Conservation (phyloP, 1,284 basidiomycete species). For the Rhodotorula sp. region DNA sequence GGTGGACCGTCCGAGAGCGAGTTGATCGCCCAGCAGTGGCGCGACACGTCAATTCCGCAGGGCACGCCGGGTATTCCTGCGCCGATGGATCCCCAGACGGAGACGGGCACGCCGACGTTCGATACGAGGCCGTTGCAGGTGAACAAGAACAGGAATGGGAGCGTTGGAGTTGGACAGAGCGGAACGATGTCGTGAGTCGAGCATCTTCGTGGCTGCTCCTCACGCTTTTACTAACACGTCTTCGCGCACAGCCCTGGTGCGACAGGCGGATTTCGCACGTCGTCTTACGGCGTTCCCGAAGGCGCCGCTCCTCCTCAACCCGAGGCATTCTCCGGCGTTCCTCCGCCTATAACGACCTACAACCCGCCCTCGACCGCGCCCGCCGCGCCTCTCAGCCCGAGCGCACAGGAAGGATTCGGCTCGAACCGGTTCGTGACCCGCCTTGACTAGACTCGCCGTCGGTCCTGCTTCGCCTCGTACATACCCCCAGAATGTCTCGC, state of each 20-base stretch:
- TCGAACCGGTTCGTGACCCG: conserved; percentile 28
- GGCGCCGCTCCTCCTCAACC: too few relatives aligned
- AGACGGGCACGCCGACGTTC: conserved; percentile 10
- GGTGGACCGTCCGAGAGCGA: conserved; percentile 12
- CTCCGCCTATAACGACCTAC: background rate
- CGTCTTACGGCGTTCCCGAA: too few relatives aligned
- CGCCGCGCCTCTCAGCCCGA: background rate
- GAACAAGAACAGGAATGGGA: conserved; percentile 9
- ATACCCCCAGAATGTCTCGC: background rate
- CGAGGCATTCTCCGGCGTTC: too few relatives aligned
- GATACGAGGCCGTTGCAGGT: conserved; percentile 29
- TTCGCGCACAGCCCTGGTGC: background rate
- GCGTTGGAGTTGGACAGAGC: background rate
- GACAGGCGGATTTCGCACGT: background rate
- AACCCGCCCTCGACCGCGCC: background rate
- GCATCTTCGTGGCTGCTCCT: too few relatives aligned
- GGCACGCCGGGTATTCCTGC: background rate
- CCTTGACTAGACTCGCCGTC: conserved; percentile 14
- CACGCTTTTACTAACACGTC: background rate
- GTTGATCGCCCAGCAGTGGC: conserved; percentile 14
- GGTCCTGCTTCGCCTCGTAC: too few relatives aligned
- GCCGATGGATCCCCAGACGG: background rate
- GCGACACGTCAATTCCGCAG: conserved; percentile 4
- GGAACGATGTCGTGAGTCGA: conserved; percentile 19
- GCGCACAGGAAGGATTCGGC: conserved; percentile 17